Conservation (phyloP, 768 basidiomycete genomes). For the Imleria badia region DNA sequence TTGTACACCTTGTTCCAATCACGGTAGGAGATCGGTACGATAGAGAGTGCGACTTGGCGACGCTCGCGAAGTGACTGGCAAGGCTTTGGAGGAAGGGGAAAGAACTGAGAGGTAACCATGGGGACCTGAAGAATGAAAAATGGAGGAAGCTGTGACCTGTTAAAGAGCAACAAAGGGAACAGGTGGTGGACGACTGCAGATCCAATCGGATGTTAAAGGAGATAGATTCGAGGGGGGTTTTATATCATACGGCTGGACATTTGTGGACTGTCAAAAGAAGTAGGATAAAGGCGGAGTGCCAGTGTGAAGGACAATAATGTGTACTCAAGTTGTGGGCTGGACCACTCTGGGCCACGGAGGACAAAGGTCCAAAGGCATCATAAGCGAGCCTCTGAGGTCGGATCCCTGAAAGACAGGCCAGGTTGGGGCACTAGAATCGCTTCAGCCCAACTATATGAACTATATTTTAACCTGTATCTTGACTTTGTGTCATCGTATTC, state of each 20-base stretch:
- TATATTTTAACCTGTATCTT: background rate
- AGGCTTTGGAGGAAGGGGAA: background rate
- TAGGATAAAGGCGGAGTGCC: background rate
- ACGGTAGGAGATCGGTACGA: slow-evolving; percentile 10
- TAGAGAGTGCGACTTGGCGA: slow-evolving; percentile 1
- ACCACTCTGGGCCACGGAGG: background rate
- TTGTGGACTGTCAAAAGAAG: background rate
- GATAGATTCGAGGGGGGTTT: background rate
- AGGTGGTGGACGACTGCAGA: background rate
- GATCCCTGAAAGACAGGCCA: too few species aligned
- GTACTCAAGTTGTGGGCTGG: background rate
- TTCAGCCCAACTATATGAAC: too few species aligned
- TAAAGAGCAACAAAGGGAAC: background rate
- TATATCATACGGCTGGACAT: background rate
- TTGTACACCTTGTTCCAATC: background rate
- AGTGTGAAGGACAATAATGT: background rate
- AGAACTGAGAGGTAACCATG: background rate
- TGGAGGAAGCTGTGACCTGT: background rate
- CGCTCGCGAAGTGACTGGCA: slow-evolving; percentile 11
- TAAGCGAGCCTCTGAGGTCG: background rate
- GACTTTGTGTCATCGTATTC: too few species aligned
- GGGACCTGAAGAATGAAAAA: background rate
- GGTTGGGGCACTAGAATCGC: too few species aligned
- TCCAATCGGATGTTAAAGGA: background rate
- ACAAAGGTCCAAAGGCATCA: background rate